Evolutionary conservation across 805 yeast genomes (phyloP), one percentile per base, ranked within the genome.

Genomic region (Metschnikowia anglica): DNA sequence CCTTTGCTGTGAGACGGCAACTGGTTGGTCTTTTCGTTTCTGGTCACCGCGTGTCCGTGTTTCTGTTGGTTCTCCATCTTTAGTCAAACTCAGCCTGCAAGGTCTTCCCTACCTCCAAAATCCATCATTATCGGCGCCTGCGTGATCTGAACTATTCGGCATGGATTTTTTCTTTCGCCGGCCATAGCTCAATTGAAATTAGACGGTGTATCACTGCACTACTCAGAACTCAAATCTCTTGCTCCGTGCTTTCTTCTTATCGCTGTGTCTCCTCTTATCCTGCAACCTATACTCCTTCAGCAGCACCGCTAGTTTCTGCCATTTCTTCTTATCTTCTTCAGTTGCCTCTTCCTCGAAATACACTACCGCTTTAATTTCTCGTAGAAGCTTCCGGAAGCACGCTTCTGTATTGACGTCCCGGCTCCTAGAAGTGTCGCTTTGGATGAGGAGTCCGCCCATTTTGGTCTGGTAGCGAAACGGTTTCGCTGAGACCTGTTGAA

Each of bases 311-410:
- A 69, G 61, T 5, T 61, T 59, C 7, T 62, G 62, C 90, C 89
- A 83, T 53, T 76, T 74, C 43, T 63, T 52, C 42, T 66, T 46
- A 39, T 73, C 79, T 65, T 65, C 74, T 19, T 63, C 71, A 16
- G 72, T 66, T 1, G 70, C 62, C 38, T 79, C 85, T 1, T 61
- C 64, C 0, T 74, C 76, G 46, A 82, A 73, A 45, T 61, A 62
- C 1, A 77, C 77, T 1, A 61, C 59, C 1, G 60, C 59, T 46
- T 70, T 75, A 44, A 87, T 70, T 41, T 79, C 83, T 2, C 61
- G 52, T 3, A 77, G 63, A 10, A 87, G 68, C 57, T 83, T 84
- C n/a, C 63, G 61, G 45, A 78, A 76, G 51, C 95, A 87, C 19
- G 73, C 70, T 4, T 69, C 71, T 6, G 75, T 58, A 54, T 87